Base-by-base conservation (phyloP, 805 yeast species). In the Tanozyma kutaoensis region DNA sequence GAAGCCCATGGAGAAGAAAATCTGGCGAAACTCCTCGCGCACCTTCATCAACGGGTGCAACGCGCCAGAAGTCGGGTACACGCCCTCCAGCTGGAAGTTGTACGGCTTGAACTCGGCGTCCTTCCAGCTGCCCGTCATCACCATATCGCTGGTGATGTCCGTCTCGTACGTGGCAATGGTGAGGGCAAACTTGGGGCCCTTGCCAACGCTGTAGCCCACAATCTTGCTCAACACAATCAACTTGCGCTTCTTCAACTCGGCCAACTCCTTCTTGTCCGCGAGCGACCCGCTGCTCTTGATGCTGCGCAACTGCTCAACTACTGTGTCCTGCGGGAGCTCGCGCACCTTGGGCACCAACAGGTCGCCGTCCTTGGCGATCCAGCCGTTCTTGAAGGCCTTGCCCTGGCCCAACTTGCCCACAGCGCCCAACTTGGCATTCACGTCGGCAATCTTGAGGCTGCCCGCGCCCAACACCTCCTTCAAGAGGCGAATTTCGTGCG, bases 1-100 rank as follows among this genome's bases (percentile, higher is more conserved):
- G 74, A 91, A 91, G 6, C 99, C 99, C 86, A 91, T 75, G 21
- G 91, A 75, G 61, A 91, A 88, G 72, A 91, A 91, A 48, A 91
- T 88, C 55, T 86, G 94, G 61, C 98, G 72, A 61, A 91, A 91
- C 56, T 91, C 98, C 57, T 88, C 96, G 48, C 96, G 74, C 33
- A 91, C 97, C 57, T 91, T 91, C 64, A 75, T 84, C 45, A 91
- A 69, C 20, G 99, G 99, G 56, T 91, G 99, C 43, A 91, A 66
- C 25, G 97, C 94, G 49, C 99, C 99, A 15, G 93, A 69, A 22
- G 60, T 63, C 26, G 96, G 88, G 36, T 64, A 60, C 24, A 80
- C 69, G 51, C 99, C 98, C 62, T 91, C 93, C 28, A 97, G 82
- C 48, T 82, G 72, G 68, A 91, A 91, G 62, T 91, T 91, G 60